These are phyloP conservation scores for Globisporangium perplexum DNA, from an alignment of 352 stramenopile species.

Conservation along the genomic window DNA sequence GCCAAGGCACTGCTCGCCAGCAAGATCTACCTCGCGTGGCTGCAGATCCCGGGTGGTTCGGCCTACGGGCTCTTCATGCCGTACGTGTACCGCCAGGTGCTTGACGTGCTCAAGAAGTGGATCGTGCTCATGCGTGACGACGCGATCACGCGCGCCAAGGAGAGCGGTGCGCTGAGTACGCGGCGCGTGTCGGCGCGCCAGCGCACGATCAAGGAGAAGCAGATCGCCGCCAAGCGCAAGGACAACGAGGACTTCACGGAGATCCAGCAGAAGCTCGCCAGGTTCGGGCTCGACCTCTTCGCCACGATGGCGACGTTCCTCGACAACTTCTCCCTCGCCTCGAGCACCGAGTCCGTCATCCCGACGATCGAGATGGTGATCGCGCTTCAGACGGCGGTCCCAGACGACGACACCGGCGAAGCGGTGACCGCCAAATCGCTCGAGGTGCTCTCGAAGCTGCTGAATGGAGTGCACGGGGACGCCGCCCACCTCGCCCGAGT, in stretches of 20 bases:
- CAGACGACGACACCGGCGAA: slow-evolving; percentile 33
- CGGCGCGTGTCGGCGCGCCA: slow-evolving; percentile 7
- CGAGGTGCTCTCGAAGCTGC: slow-evolving; percentile 36
- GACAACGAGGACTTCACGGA: slow-evolving; percentile 18
- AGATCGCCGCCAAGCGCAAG: slow-evolving; percentile 9
- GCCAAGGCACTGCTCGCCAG: slow-evolving; percentile 58
- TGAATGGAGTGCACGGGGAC: slow-evolving; percentile 53
- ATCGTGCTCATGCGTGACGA: slow-evolving; percentile 27
- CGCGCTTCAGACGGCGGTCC: slow-evolving; percentile 44
- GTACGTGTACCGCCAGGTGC: slow-evolving; percentile 76
- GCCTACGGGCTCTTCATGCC: slow-evolving; percentile 84
- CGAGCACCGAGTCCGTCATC: slow-evolving; percentile 67
- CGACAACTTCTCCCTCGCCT: slow-evolving; percentile 47
- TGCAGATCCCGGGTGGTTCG: slow-evolving; percentile 73
- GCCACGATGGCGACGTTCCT: slow-evolving; percentile 58
- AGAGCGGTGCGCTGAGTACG: neutral
- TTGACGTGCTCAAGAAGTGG: slow-evolving; percentile 82
- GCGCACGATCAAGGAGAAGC: slow-evolving; percentile 12
- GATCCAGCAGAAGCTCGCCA: slow-evolving; percentile 31
- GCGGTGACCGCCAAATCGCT: slow-evolving; percentile 32
- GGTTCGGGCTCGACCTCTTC: slow-evolving; percentile 52
- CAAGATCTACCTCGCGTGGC: slow-evolving; percentile 75
- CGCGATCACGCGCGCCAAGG: slow-evolving; percentile 4
- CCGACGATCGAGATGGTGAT: slow-evolving; percentile 65
- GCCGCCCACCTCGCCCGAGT: slow-evolving; percentile 43